Evolutionary conservation across 805 yeast genomes (phyloP), one percentile per base, ranked within the genome.

Genomic region (Yarrowia sp.): DNA sequence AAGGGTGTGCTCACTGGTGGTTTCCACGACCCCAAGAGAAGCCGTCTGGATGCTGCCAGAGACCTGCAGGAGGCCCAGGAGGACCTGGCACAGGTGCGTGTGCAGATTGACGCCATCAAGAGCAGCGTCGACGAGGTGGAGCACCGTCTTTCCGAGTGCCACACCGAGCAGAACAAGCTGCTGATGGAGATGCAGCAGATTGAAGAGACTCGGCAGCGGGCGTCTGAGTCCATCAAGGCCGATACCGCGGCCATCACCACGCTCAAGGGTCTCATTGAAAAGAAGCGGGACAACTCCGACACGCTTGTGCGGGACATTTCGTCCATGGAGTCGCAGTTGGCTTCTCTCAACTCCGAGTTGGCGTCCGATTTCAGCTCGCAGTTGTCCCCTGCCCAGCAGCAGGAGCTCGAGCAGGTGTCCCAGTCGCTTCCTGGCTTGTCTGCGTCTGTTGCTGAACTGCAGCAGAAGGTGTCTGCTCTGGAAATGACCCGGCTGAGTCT

Each of bases 1-100:
- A 85, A 82, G 71, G 99, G 99, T 76, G 90, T 89, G 1, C 76
- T 95, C 53, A 87, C 91, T 30, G 98, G 98, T 77, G 98, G 98
- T 60, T 91, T 84, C 73, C 84, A 90, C 71, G 95, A 91, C 72
- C 84, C 82, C 72, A 85, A 84, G 69, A 81, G 79, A 65, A 88
- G 92, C 0, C 83, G 96, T 72, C 77, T 93, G 58, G 97, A 92
- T 71, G 84, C 88, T 2, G 80, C 91, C 73, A 86, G 86, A 66
- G 75, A 79, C 14, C 83, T 89, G 70, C 81, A 84, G 14, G 82
- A 79, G 67, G 86, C 89, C 74, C 64, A 33, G 44, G 40, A 58
- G 30, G 64, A 58, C 19, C 83, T 80, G 49, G 75, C 76, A 2
- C 87, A 86, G 50, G 78, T 83, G 17, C 76, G 77, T 53, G 68